These are phyloP conservation scores for Trichosporon sp. DNA, from an alignment of 1,284 basidiomycete species.

Conservation along the genomic window DNA sequence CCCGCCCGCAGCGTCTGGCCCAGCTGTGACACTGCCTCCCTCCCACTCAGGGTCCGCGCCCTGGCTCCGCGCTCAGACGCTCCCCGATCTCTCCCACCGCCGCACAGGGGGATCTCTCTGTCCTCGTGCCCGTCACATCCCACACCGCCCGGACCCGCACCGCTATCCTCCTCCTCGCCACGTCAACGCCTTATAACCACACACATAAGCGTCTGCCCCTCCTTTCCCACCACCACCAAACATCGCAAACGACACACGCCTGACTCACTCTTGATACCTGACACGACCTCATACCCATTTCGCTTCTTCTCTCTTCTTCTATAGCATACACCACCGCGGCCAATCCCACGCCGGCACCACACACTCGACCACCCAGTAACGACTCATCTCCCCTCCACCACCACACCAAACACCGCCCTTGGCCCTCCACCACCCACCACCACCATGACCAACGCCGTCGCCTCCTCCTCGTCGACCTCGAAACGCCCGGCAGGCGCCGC, in stretches of 20 bases:
- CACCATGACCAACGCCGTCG: conserved; percentile 1
- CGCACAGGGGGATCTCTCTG: not conserved
- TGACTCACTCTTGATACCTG: not conserved
- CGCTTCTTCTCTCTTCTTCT: not conserved
- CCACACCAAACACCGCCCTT: not conserved
- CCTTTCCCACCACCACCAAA: not conserved
- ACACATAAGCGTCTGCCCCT: not conserved
- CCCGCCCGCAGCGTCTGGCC: too few species aligned
- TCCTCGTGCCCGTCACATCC: not conserved
- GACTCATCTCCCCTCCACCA: not conserved
- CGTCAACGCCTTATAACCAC: not conserved
- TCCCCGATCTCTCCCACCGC: not conserved
- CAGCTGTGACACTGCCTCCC: not conserved
- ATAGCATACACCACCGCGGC: not conserved
- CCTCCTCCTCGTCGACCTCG: conserved; percentile 16
- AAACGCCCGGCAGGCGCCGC: conserved; percentile 18
- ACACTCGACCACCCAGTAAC: not conserved
- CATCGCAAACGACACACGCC: not conserved
- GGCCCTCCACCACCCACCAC: not conserved
- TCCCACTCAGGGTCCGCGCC: not conserved
- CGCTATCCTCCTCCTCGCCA: not conserved
- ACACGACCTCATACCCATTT: not conserved
- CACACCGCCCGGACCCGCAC: not conserved
- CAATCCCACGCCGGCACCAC: not conserved
- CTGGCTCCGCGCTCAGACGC: not conserved